Base-by-base conservation (phyloP, 768 basidiomycete species). In the Cyclocybe cylindracea region DNA sequence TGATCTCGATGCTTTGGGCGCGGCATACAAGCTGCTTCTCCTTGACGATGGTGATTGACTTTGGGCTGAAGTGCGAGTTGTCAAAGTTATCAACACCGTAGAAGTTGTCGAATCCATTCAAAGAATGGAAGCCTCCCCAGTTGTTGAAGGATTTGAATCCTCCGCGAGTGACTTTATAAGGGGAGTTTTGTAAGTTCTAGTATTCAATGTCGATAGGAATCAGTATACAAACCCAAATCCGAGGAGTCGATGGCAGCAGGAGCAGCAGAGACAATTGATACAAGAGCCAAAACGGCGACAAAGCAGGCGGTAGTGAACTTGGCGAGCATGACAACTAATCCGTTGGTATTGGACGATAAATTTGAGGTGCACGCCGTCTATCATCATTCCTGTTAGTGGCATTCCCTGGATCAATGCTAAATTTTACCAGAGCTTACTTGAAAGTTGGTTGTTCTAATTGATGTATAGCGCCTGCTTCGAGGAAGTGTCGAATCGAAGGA, bases 61-160 rank as follows among this genome's bases (percentile, higher is more conserved):
- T 60, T 50, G 72, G 65, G 44, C 55, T 59, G 58, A 67, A 72
- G 47, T 62, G 55, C 50, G 57, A 66, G 48, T 75, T 73, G 56
- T 68, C 68, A 55, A 76, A 79, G 68, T 78, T 74, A 48, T 68
- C 67, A 19, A 61, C 46, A 18, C 78, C 77, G 50, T 74, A 74
- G 67, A 78, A 78, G 66, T 72, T 70, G 54, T 78, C 78, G 59
- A 80, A 78, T 56, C 61, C 60, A 52, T 46, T 56, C 57, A 75
- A 50, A 14, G 70, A 74, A 51, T 62, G 55, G 59, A 68, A 60
- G 16, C 76, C 76, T 3, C 68, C 64, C 65, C 72, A 79, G 63
- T 67, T 67, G 42, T 70, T 61, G 61, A 74, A 71, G 35, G 65
- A 68, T 50, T 51, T 46, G 38, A 43, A 53, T 33, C 51, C 48